Evolutionary conservation across 1,139 yeast genomes (phyloP).

Genomic region (Debaryomycetaceae sp.): DNA sequence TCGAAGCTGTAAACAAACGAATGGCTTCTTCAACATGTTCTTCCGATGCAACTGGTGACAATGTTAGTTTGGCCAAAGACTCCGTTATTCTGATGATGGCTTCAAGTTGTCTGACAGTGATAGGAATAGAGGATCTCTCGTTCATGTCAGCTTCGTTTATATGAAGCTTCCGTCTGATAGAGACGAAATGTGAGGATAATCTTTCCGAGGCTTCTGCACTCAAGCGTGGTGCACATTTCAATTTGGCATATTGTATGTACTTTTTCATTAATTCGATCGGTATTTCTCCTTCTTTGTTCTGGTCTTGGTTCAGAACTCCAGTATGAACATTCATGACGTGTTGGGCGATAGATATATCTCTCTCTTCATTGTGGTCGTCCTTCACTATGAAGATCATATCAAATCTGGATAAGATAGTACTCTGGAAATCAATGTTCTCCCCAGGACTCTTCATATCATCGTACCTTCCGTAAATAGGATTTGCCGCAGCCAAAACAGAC

Average conservation of each 20-base stretch:
- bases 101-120: slow-evolving; percentile 95
- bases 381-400: slow-evolving; percentile 98
- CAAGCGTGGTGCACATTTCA: slow-evolving; percentile 89
- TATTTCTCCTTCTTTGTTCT: slow-evolving; percentile 76
- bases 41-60: slow-evolving; percentile 80
- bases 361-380: slow-evolving; percentile 84
- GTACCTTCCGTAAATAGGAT: slow-evolving; percentile 94
- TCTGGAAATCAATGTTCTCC: slow-evolving; percentile 95
- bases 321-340: slow-evolving; percentile 96
- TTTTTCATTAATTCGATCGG: slow-evolving; percentile 89
- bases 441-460: slow-evolving; percentile 97
- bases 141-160: slow-evolving; percentile 77
- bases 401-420: slow-evolving; percentile 92
- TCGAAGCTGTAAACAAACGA: slow-evolving; percentile 89
- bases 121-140: slow-evolving; percentile 93
- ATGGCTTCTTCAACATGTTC: slow-evolving; percentile 96
- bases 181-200: slow-evolving; percentile 91
- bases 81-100: slow-evolving; percentile 97
- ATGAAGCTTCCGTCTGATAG: slow-evolving; percentile 81
- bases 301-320: slow-evolving; percentile 53
- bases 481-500: slow-evolving; percentile 95
- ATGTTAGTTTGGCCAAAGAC: slow-evolving; percentile 81
- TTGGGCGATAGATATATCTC: slow-evolving; percentile 87
- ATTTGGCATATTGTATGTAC: slow-evolving; percentile 84
- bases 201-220: slow-evolving; percentile 88